Evolutionary conservation across 2,329 filamentous ascomycete species (phyloP), one percentile per base, ranked within the genome.

Genomic region (Parastagonospora nodorum): DNA sequence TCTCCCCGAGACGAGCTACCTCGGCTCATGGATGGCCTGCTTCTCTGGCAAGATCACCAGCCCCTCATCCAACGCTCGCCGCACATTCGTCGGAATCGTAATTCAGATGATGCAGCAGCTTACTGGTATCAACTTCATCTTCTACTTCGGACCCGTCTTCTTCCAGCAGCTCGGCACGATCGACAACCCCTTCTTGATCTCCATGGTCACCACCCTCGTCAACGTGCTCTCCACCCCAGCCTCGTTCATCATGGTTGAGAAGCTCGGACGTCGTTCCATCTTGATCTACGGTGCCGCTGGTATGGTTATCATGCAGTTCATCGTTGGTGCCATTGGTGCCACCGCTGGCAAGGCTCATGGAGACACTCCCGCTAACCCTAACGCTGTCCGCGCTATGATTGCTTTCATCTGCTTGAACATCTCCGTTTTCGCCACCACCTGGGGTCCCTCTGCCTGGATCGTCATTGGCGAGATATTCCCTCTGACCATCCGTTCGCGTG

Each of bases 361-460:
- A 32, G 62, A 40, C 56, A 69, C 53, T 63, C 37, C 64, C 5
- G 59, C 62, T 32, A 66, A 72, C 55, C 63, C 63, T 1, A 43
- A 54, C 42, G 67, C 69, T 15, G 65, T 61, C 51, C 56, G 52
- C 37, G 70, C 69, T 35, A 78, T 92, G 84, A 91, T 96, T 61
- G 86, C 90, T 43, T 94, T 96, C 79, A 94, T 96, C 71, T 88
- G 87, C 78, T 87, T 96, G 80, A 93, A 92, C 82, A 92, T 96
- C 80, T 89, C 90, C 82, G 92, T 88, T 79, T 96, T 96, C 73
- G 91, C 91, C 53, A 87, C 83, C 54, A 96, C 91, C 60, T 96
- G 90, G 91, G 91, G 91, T 52, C 90, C 90, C 11, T 87, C 80
- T 59, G 82, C 82, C 45, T 86, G 82, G 83, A 80, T 82, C 56